Evolutionary conservation across 2,329 filamentous ascomycete species (phyloP).

Genomic region (Colletotrichum nymphaeae): DNA sequence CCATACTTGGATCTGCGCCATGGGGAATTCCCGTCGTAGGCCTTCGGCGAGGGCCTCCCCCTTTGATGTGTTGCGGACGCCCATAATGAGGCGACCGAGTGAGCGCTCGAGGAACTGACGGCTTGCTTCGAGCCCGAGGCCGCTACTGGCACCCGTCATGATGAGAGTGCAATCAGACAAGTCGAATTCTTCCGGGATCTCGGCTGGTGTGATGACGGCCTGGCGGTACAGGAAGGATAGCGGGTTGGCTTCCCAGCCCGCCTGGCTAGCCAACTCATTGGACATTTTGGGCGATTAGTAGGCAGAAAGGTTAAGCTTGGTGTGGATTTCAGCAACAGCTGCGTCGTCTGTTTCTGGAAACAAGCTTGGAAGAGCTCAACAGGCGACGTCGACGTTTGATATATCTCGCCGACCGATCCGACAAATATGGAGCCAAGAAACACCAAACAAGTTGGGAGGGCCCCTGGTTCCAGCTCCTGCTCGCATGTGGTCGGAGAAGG

Average conservation of each 20-base stretch:
- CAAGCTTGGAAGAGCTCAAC: constrained; percentile 5
- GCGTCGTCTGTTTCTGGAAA: neutral
- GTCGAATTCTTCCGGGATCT: constrained; percentile 27
- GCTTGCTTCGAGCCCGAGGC: constrained; percentile 54
- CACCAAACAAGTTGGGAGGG: constrained; percentile 23
- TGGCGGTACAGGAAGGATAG: constrained; percentile 33
- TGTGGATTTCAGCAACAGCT: too few relatives aligned
- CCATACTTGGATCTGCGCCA: constrained; percentile 34
- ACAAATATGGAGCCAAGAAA: constrained; percentile 30
- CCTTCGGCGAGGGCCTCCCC: constrained; percentile 41
- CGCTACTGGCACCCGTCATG: constrained; percentile 56
- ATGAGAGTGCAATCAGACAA: constrained; percentile 46
- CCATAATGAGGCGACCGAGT: constrained; percentile 52
- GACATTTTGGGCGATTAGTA: constrained; percentile 20
- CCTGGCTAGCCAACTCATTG: constrained; percentile 28
- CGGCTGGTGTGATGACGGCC: constrained; percentile 24
- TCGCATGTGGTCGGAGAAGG: constrained; percentile 5
- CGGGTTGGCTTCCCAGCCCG: constrained; percentile 32
- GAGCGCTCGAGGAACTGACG: constrained; percentile 50
- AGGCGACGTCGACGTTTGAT: neutral
- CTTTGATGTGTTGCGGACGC: constrained; percentile 47
- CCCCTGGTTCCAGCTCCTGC: constrained; percentile 5
- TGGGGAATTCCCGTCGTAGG: constrained; percentile 30
- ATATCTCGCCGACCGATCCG: constrained; percentile 15
- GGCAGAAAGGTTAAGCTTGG: neutral